Percentiles rank a stretch among this genome's conserved stretches.
These are phyloP conservation scores for Physcia stellaris DNA, from an alignment of 495 filamentous ascomycete genomes.

Conservation along the genomic window DNA sequence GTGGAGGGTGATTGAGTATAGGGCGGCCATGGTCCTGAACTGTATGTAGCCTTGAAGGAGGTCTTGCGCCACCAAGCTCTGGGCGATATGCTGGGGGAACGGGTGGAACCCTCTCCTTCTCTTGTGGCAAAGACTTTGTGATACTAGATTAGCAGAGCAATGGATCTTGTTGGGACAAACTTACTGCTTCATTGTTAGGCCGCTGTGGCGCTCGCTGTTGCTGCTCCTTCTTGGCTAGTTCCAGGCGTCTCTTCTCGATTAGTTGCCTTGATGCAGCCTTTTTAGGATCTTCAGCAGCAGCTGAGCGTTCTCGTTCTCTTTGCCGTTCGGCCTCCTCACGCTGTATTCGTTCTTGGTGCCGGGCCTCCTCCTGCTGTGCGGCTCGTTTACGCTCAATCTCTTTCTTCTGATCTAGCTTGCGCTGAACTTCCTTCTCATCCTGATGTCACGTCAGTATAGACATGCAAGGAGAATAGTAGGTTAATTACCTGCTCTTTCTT, in stretches of 20 bases:
- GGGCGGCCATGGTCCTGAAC: constrained; percentile 34
- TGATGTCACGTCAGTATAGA: constrained; percentile 12
- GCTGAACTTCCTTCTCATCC: constrained; percentile 63
- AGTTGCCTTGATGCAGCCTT: constrained; percentile 60
- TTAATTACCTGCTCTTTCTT: constrained; percentile 51
- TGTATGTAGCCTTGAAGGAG: constrained; percentile 41
- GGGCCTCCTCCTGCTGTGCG: constrained; percentile 35
- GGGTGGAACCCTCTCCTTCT: constrained; percentile 24
- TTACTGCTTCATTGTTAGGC: too few relatives aligned
- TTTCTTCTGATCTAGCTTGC: constrained; percentile 64
- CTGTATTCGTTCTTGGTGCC: constrained; percentile 32
- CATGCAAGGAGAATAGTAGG: neutral
- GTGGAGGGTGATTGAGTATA: constrained; percentile 28
- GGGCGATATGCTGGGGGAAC: constrained; percentile 26
- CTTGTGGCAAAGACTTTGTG: constrained; percentile 12
- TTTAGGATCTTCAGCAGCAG: constrained; percentile 39
- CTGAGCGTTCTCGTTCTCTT: constrained; percentile 29
- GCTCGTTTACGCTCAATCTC: constrained; percentile 66
- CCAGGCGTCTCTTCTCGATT: constrained; percentile 46
- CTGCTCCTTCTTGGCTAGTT: constrained; percentile 49
- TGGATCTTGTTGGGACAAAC: constrained; percentile 27
- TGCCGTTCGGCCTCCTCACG: constrained; percentile 29
- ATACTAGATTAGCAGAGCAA: neutral
- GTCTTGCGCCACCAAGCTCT: constrained; percentile 36
- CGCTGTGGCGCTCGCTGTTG: constrained; percentile 35